Base-by-base conservation (phyloP, 2,329 filamentous ascomycete species). In the Neopestalotiopsis rosae region DNA sequence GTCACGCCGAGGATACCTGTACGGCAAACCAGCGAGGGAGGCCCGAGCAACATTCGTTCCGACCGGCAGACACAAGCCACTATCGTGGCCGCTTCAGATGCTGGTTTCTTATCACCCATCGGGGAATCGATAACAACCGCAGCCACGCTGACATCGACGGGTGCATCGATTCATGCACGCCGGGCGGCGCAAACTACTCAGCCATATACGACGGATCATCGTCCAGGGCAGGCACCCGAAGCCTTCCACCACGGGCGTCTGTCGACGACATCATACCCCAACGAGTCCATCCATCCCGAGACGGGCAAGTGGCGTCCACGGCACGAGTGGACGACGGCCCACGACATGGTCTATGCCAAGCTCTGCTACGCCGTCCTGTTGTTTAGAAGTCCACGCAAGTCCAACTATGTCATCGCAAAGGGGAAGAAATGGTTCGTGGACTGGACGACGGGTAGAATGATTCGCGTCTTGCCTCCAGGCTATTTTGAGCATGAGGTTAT, bases 351-450 rank as follows among this genome's bases (percentile, higher is more conserved):
- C 34, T 90, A 90, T 69, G 88, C 88, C 65, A 88, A 87, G 76
- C 81, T 88, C 10, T 90, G 88, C 78, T 89, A 89, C 76, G 85
- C 85, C n/a, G 86, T 88, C 64, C 79, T 90, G 10, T 81, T 88
- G 30, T 87, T 86, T 76, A 82, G 85, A 68, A 87, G 85, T 69
- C 88, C 88, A 30, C 81, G 88, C 66, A 89, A 89, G 76, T 87
- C 83, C 70, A 87, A 88, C 73, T 87, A 87, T 72, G 84, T 90
- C 68, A 84, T 90, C 73, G 82, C 81, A 76, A 84, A 86, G 71
- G 88, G 87, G 57, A 88, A 86, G 75, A 83, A 87, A 74, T 90
- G 87, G 86, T 83, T 84, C 69, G 86, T 90, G 58, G 87, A 90
- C 79, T 90, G 88, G 88, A 78, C 79, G 14, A 89, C 86, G 17